Percentiles rank a stretch among this genome's conserved stretches.
phyloP scores from a whole-genome alignment of 2,329 filamentous ascomycete species.

The Colletotrichum cereale region DNA sequence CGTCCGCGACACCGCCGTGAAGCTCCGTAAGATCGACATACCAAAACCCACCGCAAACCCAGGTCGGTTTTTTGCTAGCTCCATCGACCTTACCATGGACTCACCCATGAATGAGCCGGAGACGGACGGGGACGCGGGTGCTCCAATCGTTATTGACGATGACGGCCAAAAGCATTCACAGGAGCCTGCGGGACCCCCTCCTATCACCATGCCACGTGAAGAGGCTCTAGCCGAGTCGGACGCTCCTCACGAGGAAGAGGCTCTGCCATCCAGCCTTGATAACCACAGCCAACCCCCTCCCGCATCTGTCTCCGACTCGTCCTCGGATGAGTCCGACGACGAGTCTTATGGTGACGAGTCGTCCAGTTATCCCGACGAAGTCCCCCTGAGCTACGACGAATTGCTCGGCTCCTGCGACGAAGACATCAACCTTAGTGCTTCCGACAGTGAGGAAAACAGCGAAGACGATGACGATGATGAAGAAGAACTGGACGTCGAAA shows the following conservation, averaged over 20 bases:
- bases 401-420: slow-evolving; percentile 17
- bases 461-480: slow-evolving; percentile 45
- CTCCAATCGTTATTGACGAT: slow-evolving; percentile 13
- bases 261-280: background rate
- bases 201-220: background rate
- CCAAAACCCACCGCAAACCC: background rate
- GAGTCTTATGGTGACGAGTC: slow-evolving; percentile 12
- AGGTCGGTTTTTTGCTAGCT: background rate
- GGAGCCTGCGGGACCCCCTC: background rate
- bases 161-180: background rate
- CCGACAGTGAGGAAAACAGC: slow-evolving; percentile 48
- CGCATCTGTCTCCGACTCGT: background rate
- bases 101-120: background rate
- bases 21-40: slow-evolving; percentile 16
- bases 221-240: slow-evolving; percentile 10
- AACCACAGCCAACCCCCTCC: background rate
- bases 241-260: slow-evolving; percentile 26
- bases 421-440: slow-evolving; percentile 30
- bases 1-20: slow-evolving; percentile 25
- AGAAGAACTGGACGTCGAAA: slow-evolving; percentile 41
- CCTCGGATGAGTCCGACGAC: slow-evolving; percentile 9
- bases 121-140: background rate
- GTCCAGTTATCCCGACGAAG: slow-evolving; percentile 17
- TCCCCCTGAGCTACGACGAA: slow-evolving; percentile 2
- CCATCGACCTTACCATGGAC: slow-evolving; percentile 32